Conservation (phyloP, 495 filamentous ascomycete species). For the Daldinia bambusicola region DNA sequence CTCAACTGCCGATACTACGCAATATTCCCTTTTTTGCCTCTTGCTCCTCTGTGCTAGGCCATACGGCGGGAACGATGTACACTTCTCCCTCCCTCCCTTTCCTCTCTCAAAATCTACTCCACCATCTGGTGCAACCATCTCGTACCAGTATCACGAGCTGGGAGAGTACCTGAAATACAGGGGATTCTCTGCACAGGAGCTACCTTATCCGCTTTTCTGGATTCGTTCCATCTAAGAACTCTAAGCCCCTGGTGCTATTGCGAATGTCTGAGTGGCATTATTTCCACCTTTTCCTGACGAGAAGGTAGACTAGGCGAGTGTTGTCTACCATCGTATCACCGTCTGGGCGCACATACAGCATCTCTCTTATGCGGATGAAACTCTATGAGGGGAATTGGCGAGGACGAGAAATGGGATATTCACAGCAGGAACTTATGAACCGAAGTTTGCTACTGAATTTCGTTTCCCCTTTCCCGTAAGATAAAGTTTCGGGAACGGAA, state of each 20-base stretch:
- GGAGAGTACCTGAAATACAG: constrained; percentile 24
- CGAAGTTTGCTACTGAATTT: constrained; percentile 34
- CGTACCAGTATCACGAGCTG: constrained; percentile 33
- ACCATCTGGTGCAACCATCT: constrained; percentile 32
- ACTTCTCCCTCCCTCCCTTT: constrained; percentile 18
- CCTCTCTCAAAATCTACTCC: constrained; percentile 31
- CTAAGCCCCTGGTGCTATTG: not conserved
- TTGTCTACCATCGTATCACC: constrained; percentile 1
- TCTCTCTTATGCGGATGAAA: constrained; percentile 16
- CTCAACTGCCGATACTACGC: constrained; percentile 44
- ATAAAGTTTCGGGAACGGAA: constrained; percentile 40
- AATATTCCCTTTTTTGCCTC: constrained; percentile 43
- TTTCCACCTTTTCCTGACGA: not conserved
- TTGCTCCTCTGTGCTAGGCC: constrained; percentile 37
- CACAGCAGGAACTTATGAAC: not conserved
- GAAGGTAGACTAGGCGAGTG: not conserved
- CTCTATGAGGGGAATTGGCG: not conserved
- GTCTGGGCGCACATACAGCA: constrained; percentile 9
- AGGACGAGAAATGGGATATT: not conserved
- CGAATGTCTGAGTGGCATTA: not conserved
- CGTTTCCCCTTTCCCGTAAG: constrained; percentile 7
- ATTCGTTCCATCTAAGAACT: constrained; percentile 4
- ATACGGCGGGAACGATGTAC: constrained; percentile 36
- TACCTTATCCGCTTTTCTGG: constrained; percentile 26
- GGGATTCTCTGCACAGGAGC: constrained; percentile 20